phyloP scores from a whole-genome alignment of 1,284 basidiomycete species.

The Ceratobasidium sp. region DNA sequence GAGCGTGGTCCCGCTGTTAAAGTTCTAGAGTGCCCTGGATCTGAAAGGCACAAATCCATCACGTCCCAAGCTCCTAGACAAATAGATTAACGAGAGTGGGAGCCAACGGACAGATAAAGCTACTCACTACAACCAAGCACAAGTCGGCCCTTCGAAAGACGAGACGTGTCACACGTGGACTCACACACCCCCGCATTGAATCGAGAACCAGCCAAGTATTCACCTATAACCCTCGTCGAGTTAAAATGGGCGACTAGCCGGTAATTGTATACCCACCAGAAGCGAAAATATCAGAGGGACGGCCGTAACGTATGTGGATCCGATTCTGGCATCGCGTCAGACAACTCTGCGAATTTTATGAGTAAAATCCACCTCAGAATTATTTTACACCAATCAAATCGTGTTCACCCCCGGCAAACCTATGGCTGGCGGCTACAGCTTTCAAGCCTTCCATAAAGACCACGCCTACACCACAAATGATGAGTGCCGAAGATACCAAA shows the following conservation, averaged over 20 bases:
- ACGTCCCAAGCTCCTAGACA: neutral
- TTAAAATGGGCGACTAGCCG: neutral
- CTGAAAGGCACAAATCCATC: conserved; percentile 27
- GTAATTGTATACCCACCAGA: neutral
- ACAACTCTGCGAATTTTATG: neutral
- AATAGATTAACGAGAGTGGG: neutral
- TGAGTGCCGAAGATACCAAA: neutral
- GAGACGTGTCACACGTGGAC: neutral
- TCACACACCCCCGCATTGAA: conserved; percentile 14
- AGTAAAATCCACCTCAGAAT: neutral
- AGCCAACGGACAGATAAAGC: neutral
- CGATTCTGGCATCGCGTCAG: conserved; percentile 21
- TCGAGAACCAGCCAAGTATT: conserved; percentile 27
- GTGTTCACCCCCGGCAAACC: conserved; percentile 20
- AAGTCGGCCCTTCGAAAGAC: conserved; percentile 15
- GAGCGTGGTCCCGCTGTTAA: neutral
- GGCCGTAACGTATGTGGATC: conserved; percentile 25
- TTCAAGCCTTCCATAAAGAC: conserved; percentile 19
- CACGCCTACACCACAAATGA: neutral
- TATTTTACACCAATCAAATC: too few relatives aligned
- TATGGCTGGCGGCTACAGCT: conserved; percentile 13
- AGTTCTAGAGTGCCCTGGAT: neutral
- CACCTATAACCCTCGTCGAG: neutral
- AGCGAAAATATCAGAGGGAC: conserved; percentile 15
- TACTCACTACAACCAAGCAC: conserved; percentile 26